A percentile compares a stretch with the other conserved stretches of the same genome.
Evolutionary conservation across 495 filamentous ascomycete genomes (phyloP).

Genomic region (Rhypophila decipiens): DNA sequence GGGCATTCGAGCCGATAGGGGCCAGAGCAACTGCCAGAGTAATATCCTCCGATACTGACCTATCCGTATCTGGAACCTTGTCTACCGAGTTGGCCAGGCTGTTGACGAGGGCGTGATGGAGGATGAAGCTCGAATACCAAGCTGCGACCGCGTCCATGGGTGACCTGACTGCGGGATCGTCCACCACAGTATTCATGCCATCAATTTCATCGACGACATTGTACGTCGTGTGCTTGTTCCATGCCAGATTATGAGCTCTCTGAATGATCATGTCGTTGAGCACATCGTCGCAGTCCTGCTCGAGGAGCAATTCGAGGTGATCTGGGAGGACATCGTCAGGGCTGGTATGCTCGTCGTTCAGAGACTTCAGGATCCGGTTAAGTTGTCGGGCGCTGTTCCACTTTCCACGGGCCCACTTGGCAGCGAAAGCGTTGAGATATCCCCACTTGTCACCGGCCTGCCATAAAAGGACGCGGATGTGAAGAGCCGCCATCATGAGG

Average conservation of each 20-base stretch:
- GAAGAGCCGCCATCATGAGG: conserved; percentile 87
- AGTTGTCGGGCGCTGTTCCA: conserved; percentile 75
- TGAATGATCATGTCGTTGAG: conserved; percentile 72
- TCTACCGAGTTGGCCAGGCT: conserved; percentile 43
- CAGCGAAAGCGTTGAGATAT: conserved; percentile 42
- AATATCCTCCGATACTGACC: conserved; percentile 48
- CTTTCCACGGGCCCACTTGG: conserved; percentile 59
- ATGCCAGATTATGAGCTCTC: conserved; percentile 84
- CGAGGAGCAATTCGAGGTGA: conserved; percentile 66
- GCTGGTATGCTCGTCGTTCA: conserved; percentile 33
- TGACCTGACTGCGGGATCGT: conserved; percentile 78
- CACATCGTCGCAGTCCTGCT: conserved; percentile 72
- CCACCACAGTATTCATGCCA: conserved; percentile 76
- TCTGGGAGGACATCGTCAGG: conserved; percentile 62
- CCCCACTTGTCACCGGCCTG: conserved; percentile 39
- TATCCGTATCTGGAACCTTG: conserved; percentile 24
- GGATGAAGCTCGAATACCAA: conserved; percentile 77
- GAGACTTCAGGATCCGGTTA: conserved; percentile 52
- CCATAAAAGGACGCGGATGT: conserved; percentile 84
- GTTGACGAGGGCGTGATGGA: conserved; percentile 61
- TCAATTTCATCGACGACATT: conserved; percentile 56
- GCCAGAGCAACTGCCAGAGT: conserved; percentile 66
- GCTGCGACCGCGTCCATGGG: conserved; percentile 85
- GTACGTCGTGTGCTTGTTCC: conserved; percentile 70
- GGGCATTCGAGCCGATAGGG: conserved; percentile 69